Evolutionary conservation across 1,284 basidiomycete species (phyloP).

Genomic region (Apiotrichum brassicae): DNA sequence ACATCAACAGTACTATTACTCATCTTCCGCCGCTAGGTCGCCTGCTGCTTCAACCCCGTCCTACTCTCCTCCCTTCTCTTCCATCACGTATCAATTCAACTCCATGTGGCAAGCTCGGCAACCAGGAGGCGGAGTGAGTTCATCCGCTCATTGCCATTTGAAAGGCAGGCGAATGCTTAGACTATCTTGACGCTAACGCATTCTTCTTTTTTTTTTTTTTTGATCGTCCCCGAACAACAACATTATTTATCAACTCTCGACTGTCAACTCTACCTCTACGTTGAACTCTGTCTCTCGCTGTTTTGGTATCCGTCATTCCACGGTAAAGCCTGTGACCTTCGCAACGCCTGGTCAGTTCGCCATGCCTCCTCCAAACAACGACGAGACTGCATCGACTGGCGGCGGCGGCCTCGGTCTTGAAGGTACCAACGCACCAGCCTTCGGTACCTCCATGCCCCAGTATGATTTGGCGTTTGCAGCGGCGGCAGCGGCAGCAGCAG

Average conservation of each 20-base stretch:
- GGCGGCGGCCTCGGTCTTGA: conserved; percentile 9
- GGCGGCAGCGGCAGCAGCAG: background rate
- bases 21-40: too few relatives aligned
- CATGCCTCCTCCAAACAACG: conserved; percentile 5
- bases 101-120: too few relatives aligned
- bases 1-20: too few relatives aligned
- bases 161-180: too few relatives aligned
- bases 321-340: conserved; percentile 15
- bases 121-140: too few relatives aligned
- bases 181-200: too few relatives aligned
- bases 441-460: background rate
- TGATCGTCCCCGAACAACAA: too few relatives aligned
- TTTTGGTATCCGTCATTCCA: background rate
- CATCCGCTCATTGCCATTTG: too few relatives aligned
- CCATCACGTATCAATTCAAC: too few relatives aligned
- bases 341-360: conserved; percentile 3
- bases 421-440: conserved; percentile 3
- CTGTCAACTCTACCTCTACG: too few relatives aligned
- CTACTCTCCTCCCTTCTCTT: background rate
- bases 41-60: too few relatives aligned
- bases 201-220: too few relatives aligned
- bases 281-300: background rate
- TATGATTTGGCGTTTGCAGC: conserved; percentile 3
- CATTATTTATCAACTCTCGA: background rate
- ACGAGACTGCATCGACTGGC: background rate